Evolutionary conservation across 2,329 filamentous ascomycete species (phyloP), one percentile per base, ranked within the genome.

Genomic region (Phialophora verrucosa): DNA sequence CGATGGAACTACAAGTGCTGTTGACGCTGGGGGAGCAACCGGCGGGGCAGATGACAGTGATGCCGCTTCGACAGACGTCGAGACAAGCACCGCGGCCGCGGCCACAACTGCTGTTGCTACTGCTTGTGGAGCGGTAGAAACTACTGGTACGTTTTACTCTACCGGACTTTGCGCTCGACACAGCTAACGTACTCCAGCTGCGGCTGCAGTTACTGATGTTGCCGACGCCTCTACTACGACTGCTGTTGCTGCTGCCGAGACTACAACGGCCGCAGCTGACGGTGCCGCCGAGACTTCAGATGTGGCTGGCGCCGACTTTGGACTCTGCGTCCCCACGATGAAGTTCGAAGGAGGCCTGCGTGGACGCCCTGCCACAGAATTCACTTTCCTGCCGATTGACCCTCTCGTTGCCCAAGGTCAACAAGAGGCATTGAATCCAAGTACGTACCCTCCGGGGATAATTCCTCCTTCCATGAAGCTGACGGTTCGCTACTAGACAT

Each of bases 311-410:
- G 79, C 80, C 27, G 81, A 84, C 74, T 85, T 85, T 66, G 83
- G 83, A 53, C 71, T 73, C 25, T 85, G 83, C 74, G 77, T 73
- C 3, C 84, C 84, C 12, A 82, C 80, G 23, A 85, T 86, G 72
- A 83, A 88, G 4, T 87, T 87, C 78, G 80, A 85, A 73, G 80
- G 81, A 53, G 86, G 85, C 10, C 83, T 84, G 0, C 71, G 78
- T 58, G 82, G 82, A 20, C 85, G 86, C 62, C 75, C 79, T 11
- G 81, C 82, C 27, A 82, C 80, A 63, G 88, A 90, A 77, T 87
- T 84, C 78, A 90, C 88, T 58, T 91, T 91, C 84, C 87, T 89
- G 76, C 84, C 89, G 58, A 84, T 84, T 58, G 88, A 91, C 75
- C 79, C 85, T 7, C 78, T 85, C 14, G 83, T 89, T 65, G 83